Base-by-base conservation (phyloP, 2,329 filamentous ascomycete species). In the Keithomyces neogunnii region DNA sequence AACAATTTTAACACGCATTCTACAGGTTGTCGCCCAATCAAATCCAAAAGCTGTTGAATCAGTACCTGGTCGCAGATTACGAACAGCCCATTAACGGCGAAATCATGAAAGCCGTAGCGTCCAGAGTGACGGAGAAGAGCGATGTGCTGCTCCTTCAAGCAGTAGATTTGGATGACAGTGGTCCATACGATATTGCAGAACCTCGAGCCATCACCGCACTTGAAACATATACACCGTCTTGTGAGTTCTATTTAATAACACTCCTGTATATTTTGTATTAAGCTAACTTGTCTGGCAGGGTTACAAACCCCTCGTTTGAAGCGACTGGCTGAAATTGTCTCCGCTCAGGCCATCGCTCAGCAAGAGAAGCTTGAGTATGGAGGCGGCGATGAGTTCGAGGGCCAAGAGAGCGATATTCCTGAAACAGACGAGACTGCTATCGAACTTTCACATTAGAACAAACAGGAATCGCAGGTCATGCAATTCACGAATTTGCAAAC, bases 31-130 rank as follows among this genome's bases (percentile, higher is more conserved):
- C 92, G 1, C 93, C 93, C 49, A 97, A 96, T 72, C 93, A 99
- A 70, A 99, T 99, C 57, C 93, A 99, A 71, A 99, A 99, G 75
- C 81, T 99, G 35, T 78, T 99, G 59, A 99, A 99, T 72, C 93
- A 99, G 70, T 99, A 99, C 67, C 81, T 99, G 47, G 92, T 99
- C 52, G 93, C 93, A 54, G 93, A 99, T 71, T 99, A 99, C 69
- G 93, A 99, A 72, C 93, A 97, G 72, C 93, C 93, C 38, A 99
- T 99, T 71, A 97, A 99, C 63, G 93, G 92, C 66, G 93, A 99
- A 69, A 99, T 99, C 66, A 99, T 99, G 93, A 99, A 99, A 75
- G 93, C 93, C 6, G 95, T 99, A 49, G 93, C 95, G 6, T 96
- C 90, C 39, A 82, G 91, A 49, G 93, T 99, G 45, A 97, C 92